phyloP scores from a whole-genome alignment of 768 basidiomycete species.

The Hygrophorus russula region DNA sequence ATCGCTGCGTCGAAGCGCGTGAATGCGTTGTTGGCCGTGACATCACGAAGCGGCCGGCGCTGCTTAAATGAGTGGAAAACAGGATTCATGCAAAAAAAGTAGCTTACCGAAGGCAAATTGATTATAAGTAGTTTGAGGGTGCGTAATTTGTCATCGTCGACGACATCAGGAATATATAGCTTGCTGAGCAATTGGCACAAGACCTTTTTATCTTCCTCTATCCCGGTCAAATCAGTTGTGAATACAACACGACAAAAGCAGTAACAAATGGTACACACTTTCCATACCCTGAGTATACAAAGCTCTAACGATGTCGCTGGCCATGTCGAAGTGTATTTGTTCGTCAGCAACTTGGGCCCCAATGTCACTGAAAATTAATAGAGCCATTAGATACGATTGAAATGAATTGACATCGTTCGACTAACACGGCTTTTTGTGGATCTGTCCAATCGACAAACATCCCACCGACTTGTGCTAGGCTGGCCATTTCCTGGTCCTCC shows the following conservation, averaged over 20 bases:
- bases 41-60: slow-evolving; percentile 40
- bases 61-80: slow-evolving; percentile 7
- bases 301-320: slow-evolving; percentile 32
- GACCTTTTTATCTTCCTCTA: slow-evolving; percentile 59
- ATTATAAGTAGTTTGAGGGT: slow-evolving; percentile 50
- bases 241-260: not conserved
- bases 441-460: slow-evolving; percentile 75
- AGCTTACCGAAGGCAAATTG: slow-evolving; percentile 45
- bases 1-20: slow-evolving; percentile 56
- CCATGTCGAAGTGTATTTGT: slow-evolving; percentile 37
- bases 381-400: not conserved
- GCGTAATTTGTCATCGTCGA: slow-evolving; percentile 59
- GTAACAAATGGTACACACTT: slow-evolving; percentile 29
- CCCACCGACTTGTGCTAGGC: slow-evolving; percentile 41
- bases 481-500: slow-evolving; percentile 48
- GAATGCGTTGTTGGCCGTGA: slow-evolving; percentile 54
- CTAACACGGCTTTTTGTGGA: slow-evolving; percentile 30
- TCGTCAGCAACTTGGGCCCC: slow-evolving; percentile 15
- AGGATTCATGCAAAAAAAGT: not conserved
- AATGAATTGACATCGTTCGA: not conserved
- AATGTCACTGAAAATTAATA: slow-evolving; percentile 10
- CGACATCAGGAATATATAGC: slow-evolving; percentile 56
- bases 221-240: slow-evolving; percentile 9
- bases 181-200: slow-evolving; percentile 55
- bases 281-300: slow-evolving; percentile 32